phyloP scores from a whole-genome alignment of 257 asterid genomes.

The Fraxinus excelsior region DNA sequence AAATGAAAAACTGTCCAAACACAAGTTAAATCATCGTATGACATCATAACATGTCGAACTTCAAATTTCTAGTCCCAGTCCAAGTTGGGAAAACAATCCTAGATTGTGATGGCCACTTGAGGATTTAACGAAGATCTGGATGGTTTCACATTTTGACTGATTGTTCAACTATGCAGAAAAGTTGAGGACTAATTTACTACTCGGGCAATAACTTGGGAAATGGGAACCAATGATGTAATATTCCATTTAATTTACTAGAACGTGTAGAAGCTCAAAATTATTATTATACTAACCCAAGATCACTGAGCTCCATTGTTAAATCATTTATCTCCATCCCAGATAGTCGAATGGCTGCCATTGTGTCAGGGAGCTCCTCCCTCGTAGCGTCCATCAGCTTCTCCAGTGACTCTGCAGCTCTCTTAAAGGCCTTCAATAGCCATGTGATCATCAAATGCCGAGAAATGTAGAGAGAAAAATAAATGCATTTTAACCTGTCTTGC shows the following conservation, averaged over 20 bases:
- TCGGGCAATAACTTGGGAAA: neutral
- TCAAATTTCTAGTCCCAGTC: neutral
- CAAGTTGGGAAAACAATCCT: neutral
- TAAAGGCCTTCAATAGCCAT: slow-evolving; percentile 66
- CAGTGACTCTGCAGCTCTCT: slow-evolving; percentile 75
- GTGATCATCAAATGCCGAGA: slow-evolving; percentile 15
- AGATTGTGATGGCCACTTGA: neutral
- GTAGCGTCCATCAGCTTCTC: slow-evolving; percentile 80
- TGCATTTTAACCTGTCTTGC: neutral
- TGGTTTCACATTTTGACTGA: too few relatives aligned
- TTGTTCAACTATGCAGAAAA: neutral
- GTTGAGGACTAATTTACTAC: neutral
- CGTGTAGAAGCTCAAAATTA: slow-evolving; percentile 11
- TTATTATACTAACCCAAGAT: slow-evolving; percentile 60
- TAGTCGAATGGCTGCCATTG: slow-evolving; percentile 92
- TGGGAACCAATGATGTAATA: neutral
- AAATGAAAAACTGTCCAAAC: neutral
- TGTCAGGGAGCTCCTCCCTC: slow-evolving; percentile 89
- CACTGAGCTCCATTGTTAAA: slow-evolving; percentile 91
- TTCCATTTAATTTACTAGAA: neutral
- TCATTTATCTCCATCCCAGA: slow-evolving; percentile 98
- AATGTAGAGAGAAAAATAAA: slow-evolving; percentile 12
- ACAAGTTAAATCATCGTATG: neutral
- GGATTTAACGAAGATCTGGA: neutral
- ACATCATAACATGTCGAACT: neutral